Base-by-base conservation (phyloP, 305 asterid genomes). In the Withania somnifera region DNA sequence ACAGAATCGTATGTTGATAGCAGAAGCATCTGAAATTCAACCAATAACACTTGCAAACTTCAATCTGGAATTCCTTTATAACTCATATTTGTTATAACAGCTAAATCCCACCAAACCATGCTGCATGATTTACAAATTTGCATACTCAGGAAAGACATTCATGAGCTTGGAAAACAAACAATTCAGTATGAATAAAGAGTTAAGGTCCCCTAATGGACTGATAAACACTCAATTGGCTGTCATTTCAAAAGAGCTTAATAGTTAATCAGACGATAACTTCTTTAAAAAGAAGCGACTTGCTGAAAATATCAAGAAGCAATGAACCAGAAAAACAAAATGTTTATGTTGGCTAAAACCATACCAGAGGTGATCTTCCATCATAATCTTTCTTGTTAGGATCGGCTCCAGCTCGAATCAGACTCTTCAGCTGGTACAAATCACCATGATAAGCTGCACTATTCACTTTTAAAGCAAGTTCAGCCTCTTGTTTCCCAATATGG, bases 291-390 rank as follows among this genome's bases (percentile, higher is more conserved):
- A 24, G 56, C 79, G 24, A 71, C 79, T 47, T 9, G 4, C 24
- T 50, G 40, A 28, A 28, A 50, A 15, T 26, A 50, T 26, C 7
- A 75, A 75, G 15, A 75, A 75, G 45, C 5, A 50, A 75, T 9
- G 80, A 51, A 75, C 40, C 28, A 50, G 52, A 53, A 75, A 75
- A 50, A 50, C 2, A 26, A 32, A 50, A 28, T 64, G 28, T 50
- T 73, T 51, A 32, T 38, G 10, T 38, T 32, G 26, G n/a, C 7
- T 3, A 63, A 17, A 20, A 24, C 67, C 87, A 47, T 91, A 96
- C 99, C 98, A 94, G 83, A 60, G 98, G 92, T 20, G 98, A 89
- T 87, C 99, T 88, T 86, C 97, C 99, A 86, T 94, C 95, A 83
- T 93, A 96, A 81, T 96, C 99, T 84, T 82, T 88, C 88, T 89